Percentiles rank a stretch among this genome's conserved stretches.
phyloP scores from a whole-genome alignment of 345 rosid species.

The Lumnitzera littorea region DNA sequence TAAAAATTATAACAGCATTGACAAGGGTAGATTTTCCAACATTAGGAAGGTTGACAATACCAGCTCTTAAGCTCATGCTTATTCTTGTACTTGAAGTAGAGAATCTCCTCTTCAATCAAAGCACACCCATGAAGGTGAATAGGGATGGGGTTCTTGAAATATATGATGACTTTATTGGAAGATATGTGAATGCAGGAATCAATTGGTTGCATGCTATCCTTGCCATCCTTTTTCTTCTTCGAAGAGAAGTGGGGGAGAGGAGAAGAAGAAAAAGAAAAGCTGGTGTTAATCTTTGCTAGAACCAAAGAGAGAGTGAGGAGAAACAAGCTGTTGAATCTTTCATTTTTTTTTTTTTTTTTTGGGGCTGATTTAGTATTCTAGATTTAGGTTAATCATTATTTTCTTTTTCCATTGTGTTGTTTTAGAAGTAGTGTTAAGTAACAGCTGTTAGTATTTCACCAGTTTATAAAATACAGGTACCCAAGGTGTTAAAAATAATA shows the following conservation, averaged over 20 bases:
- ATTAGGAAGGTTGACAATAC: conserved; percentile 94
- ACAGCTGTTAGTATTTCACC: no score
- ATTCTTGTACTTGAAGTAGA: conserved; percentile 44
- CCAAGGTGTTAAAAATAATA: no score
- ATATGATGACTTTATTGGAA: conserved; percentile 32
- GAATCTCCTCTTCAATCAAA: conserved; percentile 33
- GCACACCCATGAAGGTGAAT: conserved; percentile 18
- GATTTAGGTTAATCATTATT: no score
- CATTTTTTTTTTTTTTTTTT: no score
- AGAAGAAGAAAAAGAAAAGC: no score
- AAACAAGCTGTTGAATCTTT: no score
- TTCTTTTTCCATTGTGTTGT: no score
- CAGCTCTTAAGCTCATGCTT: conserved; percentile 87
- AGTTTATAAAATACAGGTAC: no score
- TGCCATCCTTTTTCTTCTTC: conserved; percentile 28
- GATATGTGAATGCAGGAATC: conserved; percentile 25
- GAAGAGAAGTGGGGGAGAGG: neutral
- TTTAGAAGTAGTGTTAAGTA: no score
- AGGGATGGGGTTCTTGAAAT: conserved; percentile 13
- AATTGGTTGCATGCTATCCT: conserved; percentile 33
- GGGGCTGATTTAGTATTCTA: no score
- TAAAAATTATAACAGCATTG: conserved; percentile 66
- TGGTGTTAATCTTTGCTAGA: no score
- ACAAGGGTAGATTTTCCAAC: conserved; percentile 96
- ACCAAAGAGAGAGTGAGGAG: no score